Base-by-base conservation (phyloP, 352 stramenopile species). In the Phytophthora ramorum region DNA sequence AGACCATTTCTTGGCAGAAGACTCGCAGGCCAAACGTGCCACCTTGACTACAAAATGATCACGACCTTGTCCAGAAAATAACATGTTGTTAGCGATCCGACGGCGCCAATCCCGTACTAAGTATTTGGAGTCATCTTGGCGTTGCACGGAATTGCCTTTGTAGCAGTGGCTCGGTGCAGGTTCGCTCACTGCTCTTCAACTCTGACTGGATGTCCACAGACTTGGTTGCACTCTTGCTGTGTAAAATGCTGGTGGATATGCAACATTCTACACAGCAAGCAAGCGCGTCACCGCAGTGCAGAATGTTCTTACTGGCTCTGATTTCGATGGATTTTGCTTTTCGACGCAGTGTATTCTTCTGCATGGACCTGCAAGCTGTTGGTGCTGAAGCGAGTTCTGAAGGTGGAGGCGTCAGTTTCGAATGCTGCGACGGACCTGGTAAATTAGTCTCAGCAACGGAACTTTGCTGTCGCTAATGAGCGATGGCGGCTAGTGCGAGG, bases 401-500 rank as follows among this genome's bases (percentile, higher is more conserved):
- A 20, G 5, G 3, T 17, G 24, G 14, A 24, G 45, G 14, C 24
- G 44, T 50, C 44, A 9, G 45, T 51, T 51, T 51, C 45, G 13
- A 51, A 22, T 9, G 13, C 20, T 32, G 12, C 19, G 6, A 12
- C 13, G 14, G 37, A 44, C 16, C 22, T 20, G 37, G 16, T 44
- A 44, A 26, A 46, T 46, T 40, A 12, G 34, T n/a, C 34, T 17
- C 34, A 26, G 40, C n/a, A 19, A 12, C 40, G 6, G 16, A 46
- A 24, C 17, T 43, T 43, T 20, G 14, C 17, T 44, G 12, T 52
- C 32, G 1, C 22, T 24, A 0, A 37, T 62, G 14, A 38, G 20
- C n/a, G 6, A 59, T 66, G 55, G 17, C n/a, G 13, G 20, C 44
- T 43, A 48, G 41, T 19, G 45, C 34, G 26, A 14, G 17, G 10